Base-by-base conservation (phyloP, 768 basidiomycete species). In the Fomitopsis serialis region DNA sequence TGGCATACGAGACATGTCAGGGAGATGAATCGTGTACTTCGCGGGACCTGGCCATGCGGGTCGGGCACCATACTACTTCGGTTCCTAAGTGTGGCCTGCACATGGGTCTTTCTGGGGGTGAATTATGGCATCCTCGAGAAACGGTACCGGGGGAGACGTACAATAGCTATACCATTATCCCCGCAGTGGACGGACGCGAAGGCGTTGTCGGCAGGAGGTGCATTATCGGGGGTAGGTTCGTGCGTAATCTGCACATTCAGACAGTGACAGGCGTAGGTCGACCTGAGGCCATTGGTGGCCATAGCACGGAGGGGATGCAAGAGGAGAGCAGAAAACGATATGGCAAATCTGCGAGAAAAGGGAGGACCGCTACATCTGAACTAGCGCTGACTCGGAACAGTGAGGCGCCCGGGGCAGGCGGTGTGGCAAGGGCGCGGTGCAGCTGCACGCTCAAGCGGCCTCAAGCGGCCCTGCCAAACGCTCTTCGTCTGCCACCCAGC, bases 1-100 rank as follows among this genome's bases (percentile, higher is more conserved):
- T 79, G 75, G 70, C 89, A 92, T 35, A 84, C 66, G 19, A 92
- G 76, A 68, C 89, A 92, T 29, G 77, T 83, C 60, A 91, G 67
- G 1, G 82, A 77, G 15, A 79, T 82, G 58, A 77, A 81, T 70
- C 84, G 84, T 56, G 75, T 74, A 25, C 60, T 44, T 42, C 48
- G 47, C 3, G 52, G 46, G 4, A 58, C 44, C 32, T 63, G 56
- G 35, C 50, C 60, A 29, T 54, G 52, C 17, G 49, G 55, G 25
- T 61, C 52, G 34, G 56, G 55, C 12, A 63, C 50, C 32, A 61
- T 59, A 35, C 58, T 60, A 29, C 64, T 76, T 57, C 80, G 78
- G 29, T 75, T 78, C 63, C 89, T 76, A 58, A 87, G 74, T 3
- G 89, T 91, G 49, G 88, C 70, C 62, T 89, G 83, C 4, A 81